Evolutionary conservation across 331 rosid species (phyloP), one percentile per base, ranked within the genome.

Genomic region (Dryas integrifolia): DNA sequence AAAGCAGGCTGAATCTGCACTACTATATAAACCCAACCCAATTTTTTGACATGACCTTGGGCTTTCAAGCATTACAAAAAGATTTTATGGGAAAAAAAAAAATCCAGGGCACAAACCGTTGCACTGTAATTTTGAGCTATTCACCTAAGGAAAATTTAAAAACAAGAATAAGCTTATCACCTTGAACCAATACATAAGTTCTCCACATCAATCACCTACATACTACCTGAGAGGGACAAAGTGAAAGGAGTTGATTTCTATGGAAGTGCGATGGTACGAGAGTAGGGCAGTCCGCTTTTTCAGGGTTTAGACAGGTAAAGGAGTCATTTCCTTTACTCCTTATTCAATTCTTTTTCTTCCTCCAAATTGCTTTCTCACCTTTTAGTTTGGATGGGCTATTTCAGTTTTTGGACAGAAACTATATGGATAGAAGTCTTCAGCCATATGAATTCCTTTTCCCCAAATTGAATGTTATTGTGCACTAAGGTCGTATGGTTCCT

Each of bases 1-100:
- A 38, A 18, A 68, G 49, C 73, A 68, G 40, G 49, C 16, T 5
- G 39, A 52, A 52, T 69, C 39, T 69, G 49, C 50, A 52, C 12
- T 39, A 39, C 43, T 39, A 38, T 7, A 16, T 50, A 3, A 13
- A 60, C 24, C 21, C 24, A 60, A 14, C 15, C 15, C 38, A 30
- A 30, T 30, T 30, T 30, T 30, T 1, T 30, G 3, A 2, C 35
- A 30, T 1, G 35, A 30, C 35, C 35, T 7, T 38, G 47, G 47
- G 46, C 14, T 60, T 15, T 15, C 3, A 58, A 5, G 9, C 64
- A 58, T 61, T 30, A 30, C 35, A 30, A 30, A 30, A 30, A 30
- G 35, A 30, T 30, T 30, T 30, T 30, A 2, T 30, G 3, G 35
- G 24, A 30, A 30, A 30, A 30, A 30, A 26, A 30, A 30, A 2